Conservation (phyloP, 163 green algal genomes). For the Chlorella variabilis region DNA sequence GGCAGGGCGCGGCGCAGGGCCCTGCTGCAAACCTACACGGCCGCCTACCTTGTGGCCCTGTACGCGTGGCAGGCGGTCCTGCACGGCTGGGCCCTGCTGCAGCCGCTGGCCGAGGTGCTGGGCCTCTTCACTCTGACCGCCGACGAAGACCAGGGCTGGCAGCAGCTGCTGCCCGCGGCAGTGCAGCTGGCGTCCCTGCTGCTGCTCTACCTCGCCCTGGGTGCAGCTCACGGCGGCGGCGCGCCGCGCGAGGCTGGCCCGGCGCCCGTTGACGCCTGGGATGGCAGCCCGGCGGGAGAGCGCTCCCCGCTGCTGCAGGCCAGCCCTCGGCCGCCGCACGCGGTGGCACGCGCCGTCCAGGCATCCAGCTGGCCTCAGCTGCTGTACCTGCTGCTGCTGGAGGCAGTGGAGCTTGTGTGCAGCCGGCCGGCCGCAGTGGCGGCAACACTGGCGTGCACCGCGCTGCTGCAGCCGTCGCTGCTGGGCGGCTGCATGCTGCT, state of each 20-base stretch:
- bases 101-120: conserved; percentile 1
- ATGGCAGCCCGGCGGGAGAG: not conserved
- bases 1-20: not conserved
- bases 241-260: not conserved
- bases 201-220: conserved; percentile 2
- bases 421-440: not conserved
- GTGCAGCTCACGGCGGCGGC: not conserved
- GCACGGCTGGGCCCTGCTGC: not conserved
- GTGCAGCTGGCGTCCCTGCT: conserved; percentile 16
- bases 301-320: not conserved
- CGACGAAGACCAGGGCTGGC: not conserved
- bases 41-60: not conserved
- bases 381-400: conserved; percentile 22
- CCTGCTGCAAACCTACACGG: conserved; percentile 1
- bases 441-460: not conserved
- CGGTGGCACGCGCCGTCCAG: not conserved
- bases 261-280: not conserved
- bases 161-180: not conserved
- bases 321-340: not conserved
- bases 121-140: not conserved
- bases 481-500: conserved; percentile 20
- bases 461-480: conserved; percentile 2
- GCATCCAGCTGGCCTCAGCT: not conserved
- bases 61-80: conserved; percentile 15
- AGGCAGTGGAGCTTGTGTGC: not conserved